Percentiles rank a stretch among this genome's conserved stretches.
Conservation (phyloP, 1,139 yeast species). For the Pichiaceae sp. region DNA sequence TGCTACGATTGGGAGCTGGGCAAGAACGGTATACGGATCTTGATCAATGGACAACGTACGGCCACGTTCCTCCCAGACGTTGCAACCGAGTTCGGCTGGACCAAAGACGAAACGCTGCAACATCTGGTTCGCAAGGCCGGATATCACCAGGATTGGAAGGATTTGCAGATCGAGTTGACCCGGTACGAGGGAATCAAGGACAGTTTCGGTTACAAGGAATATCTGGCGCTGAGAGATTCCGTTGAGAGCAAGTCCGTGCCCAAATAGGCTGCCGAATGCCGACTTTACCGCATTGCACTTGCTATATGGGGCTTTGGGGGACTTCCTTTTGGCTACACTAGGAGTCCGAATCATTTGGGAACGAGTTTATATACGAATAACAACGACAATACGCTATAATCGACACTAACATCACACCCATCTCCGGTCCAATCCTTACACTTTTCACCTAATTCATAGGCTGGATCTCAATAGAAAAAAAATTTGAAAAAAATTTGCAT, state of each 20-base stretch:
- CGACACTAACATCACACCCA: no score
- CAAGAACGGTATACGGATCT: constrained; percentile 66
- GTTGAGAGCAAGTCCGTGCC: no score
- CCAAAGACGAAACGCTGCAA: constrained; percentile 57
- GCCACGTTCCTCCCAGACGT: constrained; percentile 91
- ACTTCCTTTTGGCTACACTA: background rate
- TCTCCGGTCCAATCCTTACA: no score
- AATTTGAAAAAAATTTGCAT: constrained; percentile 2
- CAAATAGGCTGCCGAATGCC: no score
- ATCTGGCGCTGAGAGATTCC: constrained; percentile 13
- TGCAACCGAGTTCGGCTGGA: constrained; percentile 87
- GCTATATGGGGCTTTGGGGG: no score
- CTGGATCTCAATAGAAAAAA: no score
- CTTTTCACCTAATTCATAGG: no score
- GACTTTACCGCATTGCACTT: no score
- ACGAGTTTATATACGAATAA: no score
- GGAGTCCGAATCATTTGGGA: no score
- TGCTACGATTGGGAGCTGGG: constrained; percentile 78
- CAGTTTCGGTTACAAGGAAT: constrained; percentile 25
- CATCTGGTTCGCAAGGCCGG: constrained; percentile 73
- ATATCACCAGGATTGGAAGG: constrained; percentile 18
- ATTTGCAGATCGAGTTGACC: constrained; percentile 20
- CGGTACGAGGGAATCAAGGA: constrained; percentile 33
- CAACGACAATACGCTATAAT: no score
- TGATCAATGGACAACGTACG: constrained; percentile 31